Conservation (phyloP, 257 asterid species). For the Apocynum venetum region DNA sequence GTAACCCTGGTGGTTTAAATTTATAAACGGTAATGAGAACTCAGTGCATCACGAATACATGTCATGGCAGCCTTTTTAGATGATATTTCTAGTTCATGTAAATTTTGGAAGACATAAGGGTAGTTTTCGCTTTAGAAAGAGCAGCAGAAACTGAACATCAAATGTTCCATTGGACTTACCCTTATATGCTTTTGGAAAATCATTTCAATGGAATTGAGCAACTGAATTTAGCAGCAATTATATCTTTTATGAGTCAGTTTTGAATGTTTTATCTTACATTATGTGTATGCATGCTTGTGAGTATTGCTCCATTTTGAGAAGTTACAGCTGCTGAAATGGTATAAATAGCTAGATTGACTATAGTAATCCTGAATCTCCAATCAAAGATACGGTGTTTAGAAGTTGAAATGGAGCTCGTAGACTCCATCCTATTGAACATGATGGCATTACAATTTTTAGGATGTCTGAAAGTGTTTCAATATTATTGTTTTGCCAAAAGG, state of each 20-base stretch:
- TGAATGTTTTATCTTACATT: not conserved
- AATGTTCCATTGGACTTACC: not conserved
- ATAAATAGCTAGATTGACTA: not conserved
- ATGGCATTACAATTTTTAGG: not conserved
- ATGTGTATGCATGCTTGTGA: not conserved
- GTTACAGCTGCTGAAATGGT: not conserved
- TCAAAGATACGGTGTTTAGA: not conserved
- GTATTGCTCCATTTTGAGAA: not conserved
- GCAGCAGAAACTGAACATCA: not conserved
- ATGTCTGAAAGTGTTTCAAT: not conserved
- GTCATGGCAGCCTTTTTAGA: not conserved
- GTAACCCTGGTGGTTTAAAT: conserved; percentile 3
- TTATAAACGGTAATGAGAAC: conserved; percentile 4
- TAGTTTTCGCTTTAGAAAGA: not conserved
- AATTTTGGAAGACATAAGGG: not conserved
- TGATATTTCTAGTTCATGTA: conserved; percentile 4
- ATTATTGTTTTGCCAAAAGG: not conserved
- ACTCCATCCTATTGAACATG: not conserved
- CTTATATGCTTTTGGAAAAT: not conserved
- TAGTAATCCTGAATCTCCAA: too few relatives aligned
- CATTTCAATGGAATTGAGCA: not conserved
- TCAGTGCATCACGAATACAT: conserved; percentile 4
- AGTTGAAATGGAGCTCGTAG: not conserved
- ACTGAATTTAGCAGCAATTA: not conserved
- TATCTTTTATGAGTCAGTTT: not conserved